A percentile compares a stretch with the other conserved stretches of the same genome.
phyloP scores from a whole-genome alignment of 805 yeast genomes.

The Clavispora carvajalis region DNA sequence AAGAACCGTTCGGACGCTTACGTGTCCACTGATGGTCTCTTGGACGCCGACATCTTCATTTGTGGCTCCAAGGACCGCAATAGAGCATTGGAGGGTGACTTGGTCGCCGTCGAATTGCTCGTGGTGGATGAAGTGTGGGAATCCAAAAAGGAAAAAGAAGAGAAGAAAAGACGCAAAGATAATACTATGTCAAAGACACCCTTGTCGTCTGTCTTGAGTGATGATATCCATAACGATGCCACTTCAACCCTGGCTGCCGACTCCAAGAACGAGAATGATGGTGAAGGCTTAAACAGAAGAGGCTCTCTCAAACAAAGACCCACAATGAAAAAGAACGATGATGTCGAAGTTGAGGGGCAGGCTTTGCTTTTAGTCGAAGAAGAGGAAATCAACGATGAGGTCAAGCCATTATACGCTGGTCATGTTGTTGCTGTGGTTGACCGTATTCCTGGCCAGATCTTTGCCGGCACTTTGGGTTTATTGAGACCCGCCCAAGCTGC shows the following conservation, averaged over 20 bases:
- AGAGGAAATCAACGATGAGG: slow-evolving; percentile 89
- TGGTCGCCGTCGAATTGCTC: slow-evolving; percentile 90
- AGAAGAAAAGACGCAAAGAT: slow-evolving; percentile 87
- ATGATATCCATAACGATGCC: slow-evolving; percentile 78
- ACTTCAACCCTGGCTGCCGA: slow-evolving; percentile 47
- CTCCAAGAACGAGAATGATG: slow-evolving; percentile 27
- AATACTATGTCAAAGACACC: slow-evolving; percentile 35
- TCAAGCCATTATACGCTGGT: slow-evolving; percentile 93
- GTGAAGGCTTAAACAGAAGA: slow-evolving; percentile 51
- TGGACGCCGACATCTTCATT: slow-evolving; percentile 95
- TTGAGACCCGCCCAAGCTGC: slow-evolving; percentile 95
- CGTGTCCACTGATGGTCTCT: slow-evolving; percentile 92
- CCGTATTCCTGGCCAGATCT: slow-evolving; percentile 93
- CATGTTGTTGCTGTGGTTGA: slow-evolving; percentile 98
- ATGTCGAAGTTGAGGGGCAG: slow-evolving; percentile 98
- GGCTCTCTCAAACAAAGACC: slow-evolving; percentile 95
- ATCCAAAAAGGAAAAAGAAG: slow-evolving; percentile 93
- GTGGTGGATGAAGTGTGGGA: slow-evolving; percentile 98
- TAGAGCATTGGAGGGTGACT: slow-evolving; percentile 93
- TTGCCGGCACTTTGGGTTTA: slow-evolving; percentile 89
- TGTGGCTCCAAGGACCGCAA: slow-evolving; percentile 98
- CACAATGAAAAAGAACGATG: slow-evolving; percentile 95
- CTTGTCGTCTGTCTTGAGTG: slow-evolving; percentile 40
- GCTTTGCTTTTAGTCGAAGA: slow-evolving; percentile 87
- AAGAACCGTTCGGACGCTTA: slow-evolving; percentile 97